Evolutionary conservation across 2,329 filamentous ascomycete species (phyloP).

Genomic region (Colletotrichum coccodes): DNA sequence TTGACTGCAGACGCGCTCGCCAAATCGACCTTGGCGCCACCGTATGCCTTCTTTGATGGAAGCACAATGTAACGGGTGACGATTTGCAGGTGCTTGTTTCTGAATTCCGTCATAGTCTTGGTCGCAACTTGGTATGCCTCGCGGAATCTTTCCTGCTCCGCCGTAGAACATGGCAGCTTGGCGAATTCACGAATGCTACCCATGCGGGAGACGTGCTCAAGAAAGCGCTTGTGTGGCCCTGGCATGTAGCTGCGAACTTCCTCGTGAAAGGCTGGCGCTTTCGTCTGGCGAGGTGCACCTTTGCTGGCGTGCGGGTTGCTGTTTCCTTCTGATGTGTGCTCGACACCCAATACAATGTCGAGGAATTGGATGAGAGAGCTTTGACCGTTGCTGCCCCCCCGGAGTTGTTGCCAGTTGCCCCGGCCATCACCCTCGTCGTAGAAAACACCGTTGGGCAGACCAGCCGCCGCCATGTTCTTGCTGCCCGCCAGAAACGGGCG

Average conservation of each 20-base stretch:
- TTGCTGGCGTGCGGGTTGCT: slow-evolving; percentile 37
- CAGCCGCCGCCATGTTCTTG: slow-evolving; percentile 90
- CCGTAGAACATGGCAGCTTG: slow-evolving; percentile 61
- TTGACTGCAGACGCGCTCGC: slow-evolving; percentile 54
- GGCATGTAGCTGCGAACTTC: slow-evolving; percentile 94
- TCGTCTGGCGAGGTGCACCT: slow-evolving; percentile 4
- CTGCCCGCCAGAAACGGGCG: slow-evolving; percentile 90
- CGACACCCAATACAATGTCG: slow-evolving; percentile 85
- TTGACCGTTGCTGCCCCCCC: slow-evolving; percentile 94
- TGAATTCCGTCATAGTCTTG: slow-evolving; percentile 77
- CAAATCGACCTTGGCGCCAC: slow-evolving; percentile 45
- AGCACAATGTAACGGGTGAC: slow-evolving; percentile 92
- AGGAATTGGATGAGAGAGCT: slow-evolving; percentile 94
- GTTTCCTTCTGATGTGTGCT: slow-evolving; percentile 67
- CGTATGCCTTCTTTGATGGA: slow-evolving; percentile 65
- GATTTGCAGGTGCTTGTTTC: slow-evolving; percentile 89
- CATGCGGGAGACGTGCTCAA: slow-evolving; percentile 74
- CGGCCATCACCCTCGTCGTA: slow-evolving; percentile 80
- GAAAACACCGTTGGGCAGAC: slow-evolving; percentile 83
- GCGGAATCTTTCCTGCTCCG: slow-evolving; percentile 55
- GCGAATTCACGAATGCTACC: slow-evolving; percentile 81
- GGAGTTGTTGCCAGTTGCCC: slow-evolving; percentile 77
- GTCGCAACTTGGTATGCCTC: slow-evolving; percentile 76
- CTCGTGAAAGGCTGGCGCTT: slow-evolving; percentile 56
- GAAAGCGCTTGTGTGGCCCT: slow-evolving; percentile 81